Evolutionary conservation across 257 asterid species (phyloP), one percentile per base, ranked within the genome.

Genomic region (Solanum virginianum): DNA sequence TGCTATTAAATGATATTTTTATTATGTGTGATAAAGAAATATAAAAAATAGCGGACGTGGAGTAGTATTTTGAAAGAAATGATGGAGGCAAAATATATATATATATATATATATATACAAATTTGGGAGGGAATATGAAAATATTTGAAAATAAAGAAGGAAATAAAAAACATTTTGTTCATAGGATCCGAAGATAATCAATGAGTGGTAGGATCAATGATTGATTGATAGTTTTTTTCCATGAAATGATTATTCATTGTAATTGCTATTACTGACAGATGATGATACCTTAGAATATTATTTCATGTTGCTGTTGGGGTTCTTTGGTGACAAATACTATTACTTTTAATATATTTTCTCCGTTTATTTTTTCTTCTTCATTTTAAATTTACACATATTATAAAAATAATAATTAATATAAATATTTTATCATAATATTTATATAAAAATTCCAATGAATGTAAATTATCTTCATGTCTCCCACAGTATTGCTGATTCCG

Each of bases 141-240:
- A 72, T 20, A 41, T 77, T 77, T 26, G 53, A 77, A 16, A 8
- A 10, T 32, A 0, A 5, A 26, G 43, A 26, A 77, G 63, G 82
- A 12, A 49, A 13, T 0, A n/a, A 62, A 14, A 16, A 1, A 26
- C 10, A 55, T 80, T 55, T 82, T 62, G 17, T 82, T 62, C 59
- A 82, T 82, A 63, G 85, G 85, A 82, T 62, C 85, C 59, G 11
- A 82, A 82, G 29, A 82, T 62, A 82, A n/a, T 66, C 49, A 82
- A 77, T 77, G 65, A 77, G 82, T 53, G 65, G 82, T 77, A 54
- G 26, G 3, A 77, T 77, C 65, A 59, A 74, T 84, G 29, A 84
- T 84, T 84, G 86, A 71, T 74, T 26, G 53, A 71, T 77, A 51
- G 63, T 66, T 3, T 26, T 32, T 63, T 39, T 26, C 16, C 22